Conservation (phyloP, 805 yeast species). For the Isabelozyma rhagii region DNA sequence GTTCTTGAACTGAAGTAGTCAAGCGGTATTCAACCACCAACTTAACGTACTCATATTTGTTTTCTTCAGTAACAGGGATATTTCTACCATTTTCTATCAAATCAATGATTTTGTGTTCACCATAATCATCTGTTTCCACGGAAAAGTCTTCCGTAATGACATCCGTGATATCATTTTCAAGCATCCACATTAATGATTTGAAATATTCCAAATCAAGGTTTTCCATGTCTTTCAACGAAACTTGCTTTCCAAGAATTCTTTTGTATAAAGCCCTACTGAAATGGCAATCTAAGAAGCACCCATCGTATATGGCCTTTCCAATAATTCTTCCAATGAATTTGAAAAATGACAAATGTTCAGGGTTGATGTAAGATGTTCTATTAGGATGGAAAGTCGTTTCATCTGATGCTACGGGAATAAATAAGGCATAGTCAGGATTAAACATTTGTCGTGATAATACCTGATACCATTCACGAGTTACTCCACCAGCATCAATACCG, state of each 20-base stretch:
- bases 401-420: conserved; percentile 87
- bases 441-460: conserved; percentile 92
- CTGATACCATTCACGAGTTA: conserved; percentile 96
- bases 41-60: conserved; percentile 85
- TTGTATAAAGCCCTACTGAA: conserved; percentile 95
- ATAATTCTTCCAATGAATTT: conserved; percentile 91
- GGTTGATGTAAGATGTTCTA: conserved; percentile 85
- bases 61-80: conserved; percentile 83
- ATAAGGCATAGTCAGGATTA: conserved; percentile 91
- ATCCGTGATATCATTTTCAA: conserved; percentile 95
- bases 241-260: conserved; percentile 72
- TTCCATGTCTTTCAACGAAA: conserved; percentile 90
- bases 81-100: conserved; percentile 78
- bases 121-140: conserved; percentile 90
- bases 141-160: conserved; percentile 92
- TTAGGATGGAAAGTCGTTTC: conserved; percentile 95
- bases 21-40: conserved; percentile 84
- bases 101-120: conserved; percentile 82
- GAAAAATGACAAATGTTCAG: conserved; percentile 89
- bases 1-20: conserved; percentile 79
- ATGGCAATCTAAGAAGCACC: conserved; percentile 85
- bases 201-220: conserved; percentile 88
- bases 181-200: conserved; percentile 91
- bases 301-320: conserved; percentile 91
- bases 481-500: conserved; percentile 98